phyloP scores from a whole-genome alignment of 192 early-diverging fungal species.

The Umbelopsis ramanniana region DNA sequence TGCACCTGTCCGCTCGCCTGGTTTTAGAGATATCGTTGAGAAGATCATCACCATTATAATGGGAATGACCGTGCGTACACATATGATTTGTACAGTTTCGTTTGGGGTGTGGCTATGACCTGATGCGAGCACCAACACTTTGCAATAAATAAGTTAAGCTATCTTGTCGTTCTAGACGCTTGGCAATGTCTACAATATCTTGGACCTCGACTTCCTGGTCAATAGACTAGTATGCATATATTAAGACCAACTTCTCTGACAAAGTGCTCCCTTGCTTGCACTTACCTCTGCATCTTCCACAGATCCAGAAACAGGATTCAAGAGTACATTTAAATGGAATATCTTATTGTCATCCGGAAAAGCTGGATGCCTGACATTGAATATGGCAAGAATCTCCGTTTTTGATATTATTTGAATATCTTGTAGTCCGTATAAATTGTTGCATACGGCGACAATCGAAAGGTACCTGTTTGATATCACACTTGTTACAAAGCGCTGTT shows the following conservation, averaged over 20 bases:
- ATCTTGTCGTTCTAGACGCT: background rate
- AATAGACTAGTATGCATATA: background rate
- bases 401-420: constrained; percentile 3
- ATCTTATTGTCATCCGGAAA: background rate
- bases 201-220: background rate
- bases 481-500: background rate
- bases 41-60: no score
- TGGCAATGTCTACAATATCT: background rate
- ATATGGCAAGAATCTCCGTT: background rate
- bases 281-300: constrained; percentile 13
- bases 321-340: constrained; percentile 1
- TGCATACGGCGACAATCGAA: constrained; percentile 1
- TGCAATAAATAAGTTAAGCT: background rate
- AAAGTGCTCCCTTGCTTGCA: no score
- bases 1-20: no score
- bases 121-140: background rate
- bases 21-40: no score
- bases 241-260: background rate
- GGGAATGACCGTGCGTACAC: no score
- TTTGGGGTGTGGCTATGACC: background rate
- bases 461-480: background rate
- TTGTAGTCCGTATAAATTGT: background rate
- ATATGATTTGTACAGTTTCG: no score
- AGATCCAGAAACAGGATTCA: background rate
- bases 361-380: background rate